Percentiles rank a stretch among this genome's conserved stretches.
Conservation (phyloP, 495 filamentous ascomycete genomes). For the Elasticomyces elasticus region DNA sequence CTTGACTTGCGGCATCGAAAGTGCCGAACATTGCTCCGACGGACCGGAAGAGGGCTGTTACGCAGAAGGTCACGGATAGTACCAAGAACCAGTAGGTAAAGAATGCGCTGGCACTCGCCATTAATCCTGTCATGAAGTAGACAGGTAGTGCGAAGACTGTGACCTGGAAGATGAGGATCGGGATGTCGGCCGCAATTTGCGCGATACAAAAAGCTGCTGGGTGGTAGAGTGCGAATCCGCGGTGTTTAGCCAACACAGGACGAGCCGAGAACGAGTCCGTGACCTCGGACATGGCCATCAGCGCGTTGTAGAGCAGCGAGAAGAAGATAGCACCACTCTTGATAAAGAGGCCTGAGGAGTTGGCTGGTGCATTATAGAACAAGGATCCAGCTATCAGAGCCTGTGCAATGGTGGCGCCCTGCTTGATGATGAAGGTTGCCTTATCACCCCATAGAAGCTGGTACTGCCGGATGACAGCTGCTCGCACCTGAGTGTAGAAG, state of each 20-base stretch:
- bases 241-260: constrained; percentile 84
- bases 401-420: constrained; percentile 36
- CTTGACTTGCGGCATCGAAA: constrained; percentile 37
- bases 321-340: constrained; percentile 37
- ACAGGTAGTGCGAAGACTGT: constrained; percentile 54
- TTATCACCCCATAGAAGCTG: constrained; percentile 54
- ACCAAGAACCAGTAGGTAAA: constrained; percentile 57
- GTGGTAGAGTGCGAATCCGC: constrained; percentile 74
- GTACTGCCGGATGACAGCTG: constrained; percentile 45
- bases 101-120: constrained; percentile 58
- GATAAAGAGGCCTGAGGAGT: constrained; percentile 20
- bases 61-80: constrained; percentile 51
- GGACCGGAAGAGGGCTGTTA: constrained; percentile 39
- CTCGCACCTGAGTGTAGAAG: constrained; percentile 48
- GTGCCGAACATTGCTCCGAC: constrained; percentile 39
- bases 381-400: constrained; percentile 37
- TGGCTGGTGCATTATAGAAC: constrained; percentile 1
- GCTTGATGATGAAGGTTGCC: constrained; percentile 51
- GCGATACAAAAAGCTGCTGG: constrained; percentile 70
- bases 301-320: constrained; percentile 14
- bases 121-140: constrained; percentile 74
- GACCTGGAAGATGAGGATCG: constrained; percentile 38
- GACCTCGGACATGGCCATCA: constrained; percentile 3
- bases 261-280: constrained; percentile 29
- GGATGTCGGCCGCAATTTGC: constrained; percentile 65